Evolutionary conservation across 768 basidiomycete species (phyloP).

Genomic region (Cystobasidium tubakii): DNA sequence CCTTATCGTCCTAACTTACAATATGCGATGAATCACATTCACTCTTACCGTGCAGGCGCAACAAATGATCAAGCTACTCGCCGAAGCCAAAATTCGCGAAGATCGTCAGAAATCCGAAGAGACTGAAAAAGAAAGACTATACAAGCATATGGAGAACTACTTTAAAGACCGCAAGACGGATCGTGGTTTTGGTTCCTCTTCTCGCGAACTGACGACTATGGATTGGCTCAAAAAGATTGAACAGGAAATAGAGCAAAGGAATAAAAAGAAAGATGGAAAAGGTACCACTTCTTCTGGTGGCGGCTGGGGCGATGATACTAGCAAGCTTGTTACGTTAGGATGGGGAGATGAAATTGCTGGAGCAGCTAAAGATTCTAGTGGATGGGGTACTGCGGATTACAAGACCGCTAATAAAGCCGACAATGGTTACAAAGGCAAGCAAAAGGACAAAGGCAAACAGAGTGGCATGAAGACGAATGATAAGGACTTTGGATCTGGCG

Average conservation of each 20-base stretch:
- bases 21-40: background rate
- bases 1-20: too few species aligned
- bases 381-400: background rate
- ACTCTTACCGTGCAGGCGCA: background rate
- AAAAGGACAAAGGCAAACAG: too few species aligned
- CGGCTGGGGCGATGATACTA: background rate
- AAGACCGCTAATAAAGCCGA: background rate
- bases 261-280: constrained; percentile 2
- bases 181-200: background rate
- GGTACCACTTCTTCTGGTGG: background rate
- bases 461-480: too few species aligned
- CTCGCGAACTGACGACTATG: background rate
- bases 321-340: background rate
- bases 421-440: too few species aligned
- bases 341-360: background rate
- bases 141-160: constrained; percentile 3
- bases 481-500: too few species aligned
- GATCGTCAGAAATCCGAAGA: background rate
- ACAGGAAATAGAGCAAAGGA: constrained; percentile 17
- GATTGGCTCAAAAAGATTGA: constrained; percentile 22
- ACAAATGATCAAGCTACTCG: constrained; percentile 17
- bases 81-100: constrained; percentile 25
- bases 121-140: background rate
- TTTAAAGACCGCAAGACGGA: constrained; percentile 11
- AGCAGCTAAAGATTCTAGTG: background rate